Conservation (phyloP, 129 eudicot species). For the Rutidosis leptorrhynchoides region DNA sequence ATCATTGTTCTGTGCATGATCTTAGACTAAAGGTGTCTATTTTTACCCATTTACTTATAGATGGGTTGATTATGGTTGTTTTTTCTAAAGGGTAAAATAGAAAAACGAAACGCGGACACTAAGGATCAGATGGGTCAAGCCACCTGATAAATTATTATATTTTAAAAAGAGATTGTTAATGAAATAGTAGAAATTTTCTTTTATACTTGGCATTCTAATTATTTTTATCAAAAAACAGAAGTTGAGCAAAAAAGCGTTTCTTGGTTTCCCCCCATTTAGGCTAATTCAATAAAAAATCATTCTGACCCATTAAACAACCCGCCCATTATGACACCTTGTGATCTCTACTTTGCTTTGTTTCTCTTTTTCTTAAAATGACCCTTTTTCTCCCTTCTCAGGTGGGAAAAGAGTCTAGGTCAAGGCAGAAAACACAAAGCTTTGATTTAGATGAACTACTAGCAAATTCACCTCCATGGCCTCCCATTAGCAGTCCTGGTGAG, state of each 20-base stretch:
- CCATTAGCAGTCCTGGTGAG: constrained; percentile 56
- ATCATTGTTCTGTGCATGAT: constrained; percentile 10
- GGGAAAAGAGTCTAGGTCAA: constrained; percentile 37
- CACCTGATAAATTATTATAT: background rate
- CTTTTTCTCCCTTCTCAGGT: constrained; percentile 33
- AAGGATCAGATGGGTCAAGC: background rate
- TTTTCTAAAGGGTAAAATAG: background rate
- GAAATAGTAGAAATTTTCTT: background rate
- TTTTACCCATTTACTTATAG: background rate
- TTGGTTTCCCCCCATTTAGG: background rate
- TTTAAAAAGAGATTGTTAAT: background rate
- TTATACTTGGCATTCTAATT: background rate
- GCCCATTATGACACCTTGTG: background rate
- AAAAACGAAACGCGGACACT: background rate
- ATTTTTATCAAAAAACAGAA: background rate
- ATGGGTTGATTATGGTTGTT: background rate
- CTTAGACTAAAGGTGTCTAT: background rate
- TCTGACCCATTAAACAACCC: background rate
- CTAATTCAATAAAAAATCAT: background rate
- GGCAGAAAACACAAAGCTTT: constrained; percentile 75
- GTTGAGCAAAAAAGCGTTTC: background rate
- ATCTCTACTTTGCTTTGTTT: constrained; percentile 13
- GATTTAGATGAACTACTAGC: constrained; percentile 80
- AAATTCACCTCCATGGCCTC: constrained; percentile 93
- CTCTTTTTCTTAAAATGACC: constrained; percentile 12